Percentiles rank a stretch among this genome's conserved stretches.
Conservation (phyloP, 192 early-diverging fungal genomes). For the Rhizophagus prolifer region DNA sequence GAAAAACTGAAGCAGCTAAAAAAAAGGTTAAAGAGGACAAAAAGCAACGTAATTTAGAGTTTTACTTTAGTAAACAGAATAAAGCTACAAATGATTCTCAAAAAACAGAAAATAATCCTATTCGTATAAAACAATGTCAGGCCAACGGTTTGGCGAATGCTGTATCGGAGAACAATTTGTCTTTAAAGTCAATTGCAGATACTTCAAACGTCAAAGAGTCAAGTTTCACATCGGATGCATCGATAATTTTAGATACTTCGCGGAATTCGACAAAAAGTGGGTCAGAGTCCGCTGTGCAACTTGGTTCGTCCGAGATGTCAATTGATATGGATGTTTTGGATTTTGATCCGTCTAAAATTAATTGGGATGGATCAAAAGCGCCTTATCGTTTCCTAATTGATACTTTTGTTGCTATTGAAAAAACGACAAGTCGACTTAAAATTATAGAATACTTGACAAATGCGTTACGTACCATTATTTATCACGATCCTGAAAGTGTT, state of each 20-base stretch:
- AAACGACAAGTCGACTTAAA: slow-evolving; percentile 21
- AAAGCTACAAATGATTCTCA: not conserved
- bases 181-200: not conserved
- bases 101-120: not conserved
- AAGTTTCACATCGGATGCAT: not conserved
- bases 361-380: not conserved
- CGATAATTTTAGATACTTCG: too few relatives aligned
- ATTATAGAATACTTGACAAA: slow-evolving; percentile 34
- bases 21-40: not conserved
- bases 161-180: not conserved
- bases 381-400: slow-evolving; percentile 26
- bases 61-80: not conserved
- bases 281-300: not conserved
- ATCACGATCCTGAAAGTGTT: slow-evolving; percentile 32
- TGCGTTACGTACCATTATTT: slow-evolving; percentile 31
- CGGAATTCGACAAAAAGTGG: not conserved
- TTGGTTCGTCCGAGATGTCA: not conserved
- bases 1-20: not conserved
- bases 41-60: not conserved
- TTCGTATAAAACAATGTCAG: not conserved
- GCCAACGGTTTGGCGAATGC: not conserved
- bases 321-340: slow-evolving; percentile 3
- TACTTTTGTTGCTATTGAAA: slow-evolving; percentile 25
- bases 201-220: not conserved
- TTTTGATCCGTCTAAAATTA: slow-evolving; percentile 7